Percentiles rank a stretch among this genome's conserved stretches.
These are phyloP conservation scores for Globisporangium sylvaticum DNA, from an alignment of 352 stramenopile species.

Conservation along the genomic window DNA sequence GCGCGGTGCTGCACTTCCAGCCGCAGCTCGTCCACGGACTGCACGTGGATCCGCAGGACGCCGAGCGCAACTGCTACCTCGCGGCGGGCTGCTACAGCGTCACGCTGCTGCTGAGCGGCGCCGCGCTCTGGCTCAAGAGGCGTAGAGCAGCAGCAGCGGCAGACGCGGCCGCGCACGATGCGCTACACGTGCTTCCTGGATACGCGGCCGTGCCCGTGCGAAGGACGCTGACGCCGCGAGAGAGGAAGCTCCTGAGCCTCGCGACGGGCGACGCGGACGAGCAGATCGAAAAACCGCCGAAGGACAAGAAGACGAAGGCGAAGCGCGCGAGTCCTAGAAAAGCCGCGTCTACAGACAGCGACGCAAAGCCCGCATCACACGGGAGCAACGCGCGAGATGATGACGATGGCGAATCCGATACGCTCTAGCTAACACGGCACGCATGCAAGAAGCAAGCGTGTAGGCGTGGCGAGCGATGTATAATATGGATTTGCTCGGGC, in stretches of 20 bases:
- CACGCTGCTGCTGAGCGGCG: slow-evolving; percentile 31
- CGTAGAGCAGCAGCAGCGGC: neutral
- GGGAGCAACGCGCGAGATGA: neutral
- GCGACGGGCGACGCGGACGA: neutral
- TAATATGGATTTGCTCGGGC: neutral
- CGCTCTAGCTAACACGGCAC: neutral
- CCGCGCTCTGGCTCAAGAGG: slow-evolving; percentile 17
- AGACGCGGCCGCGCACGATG: neutral
- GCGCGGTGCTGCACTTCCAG: slow-evolving; percentile 51
- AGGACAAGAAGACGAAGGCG: neutral
- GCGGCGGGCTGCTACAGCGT: slow-evolving; percentile 42
- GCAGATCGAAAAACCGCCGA: neutral
- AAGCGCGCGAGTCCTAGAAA: neutral
- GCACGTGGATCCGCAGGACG: slow-evolving; percentile 29
- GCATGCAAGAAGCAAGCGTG: too few species aligned
- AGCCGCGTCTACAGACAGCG: neutral
- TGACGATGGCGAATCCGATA: neutral
- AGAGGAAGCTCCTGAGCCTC: slow-evolving; percentile 22
- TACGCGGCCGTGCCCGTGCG: neutral
- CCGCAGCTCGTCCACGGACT: slow-evolving; percentile 56
- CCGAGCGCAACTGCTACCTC: slow-evolving; percentile 66
- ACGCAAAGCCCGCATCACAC: neutral
- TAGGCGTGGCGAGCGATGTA: neutral
- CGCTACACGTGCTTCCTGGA: neutral
- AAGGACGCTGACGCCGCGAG: slow-evolving; percentile 14